phyloP scores from a whole-genome alignment of 2,329 filamentous ascomycete genomes.

The Ascochyta viciae-villosae region DNA sequence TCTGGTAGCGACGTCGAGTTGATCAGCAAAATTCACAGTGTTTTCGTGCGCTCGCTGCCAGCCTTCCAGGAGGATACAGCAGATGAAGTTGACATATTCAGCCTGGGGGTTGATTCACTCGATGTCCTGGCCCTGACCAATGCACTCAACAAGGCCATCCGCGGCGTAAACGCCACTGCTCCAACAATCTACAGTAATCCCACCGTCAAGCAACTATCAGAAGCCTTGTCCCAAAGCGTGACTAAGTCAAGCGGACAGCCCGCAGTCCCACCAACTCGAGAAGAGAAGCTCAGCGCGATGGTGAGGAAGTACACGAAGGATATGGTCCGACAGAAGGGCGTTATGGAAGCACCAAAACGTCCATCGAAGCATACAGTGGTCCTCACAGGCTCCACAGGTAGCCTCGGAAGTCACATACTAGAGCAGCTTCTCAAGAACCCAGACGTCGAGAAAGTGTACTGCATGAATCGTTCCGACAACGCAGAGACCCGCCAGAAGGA shows the following conservation, averaged over 20 bases:
- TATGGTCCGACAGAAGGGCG: neutral
- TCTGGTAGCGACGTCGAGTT: neutral
- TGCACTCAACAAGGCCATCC: constrained; percentile 17
- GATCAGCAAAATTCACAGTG: neutral
- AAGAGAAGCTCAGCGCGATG: constrained; percentile 4
- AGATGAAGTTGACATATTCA: constrained; percentile 20
- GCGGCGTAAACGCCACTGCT: constrained; percentile 1
- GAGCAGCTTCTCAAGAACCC: constrained; percentile 25
- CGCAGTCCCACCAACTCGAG: neutral
- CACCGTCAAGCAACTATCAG: constrained; percentile 4
- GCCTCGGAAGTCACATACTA: constrained; percentile 31
- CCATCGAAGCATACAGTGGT: constrained; percentile 22
- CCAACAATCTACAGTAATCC: constrained; percentile 9
- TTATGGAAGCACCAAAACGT: neutral
- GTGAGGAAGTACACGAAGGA: constrained; percentile 9
- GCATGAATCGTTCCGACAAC: constrained; percentile 27
- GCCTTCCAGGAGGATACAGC: neutral
- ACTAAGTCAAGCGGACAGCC: neutral
- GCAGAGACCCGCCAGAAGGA: constrained; percentile 20
- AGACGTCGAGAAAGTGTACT: constrained; percentile 26
- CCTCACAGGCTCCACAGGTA: constrained; percentile 36
- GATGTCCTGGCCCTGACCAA: constrained; percentile 19
- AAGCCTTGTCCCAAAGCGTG: neutral
- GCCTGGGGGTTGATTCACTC: constrained; percentile 28
- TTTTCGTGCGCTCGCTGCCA: neutral